phyloP scores from a whole-genome alignment of 805 yeast species.

The Blastobotrys americana region DNA sequence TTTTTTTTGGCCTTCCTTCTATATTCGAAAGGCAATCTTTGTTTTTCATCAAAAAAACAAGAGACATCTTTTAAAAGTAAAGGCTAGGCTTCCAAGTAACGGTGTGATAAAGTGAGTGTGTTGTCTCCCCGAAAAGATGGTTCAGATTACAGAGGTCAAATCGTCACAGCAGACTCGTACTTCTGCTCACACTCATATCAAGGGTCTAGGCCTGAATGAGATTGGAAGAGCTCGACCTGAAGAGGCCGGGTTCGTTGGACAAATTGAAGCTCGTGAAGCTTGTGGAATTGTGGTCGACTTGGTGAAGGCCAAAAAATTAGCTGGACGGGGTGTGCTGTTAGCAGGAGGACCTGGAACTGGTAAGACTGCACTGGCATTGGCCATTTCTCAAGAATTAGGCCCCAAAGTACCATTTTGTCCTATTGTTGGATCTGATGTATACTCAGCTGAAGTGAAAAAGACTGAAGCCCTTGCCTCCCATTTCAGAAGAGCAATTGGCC shows the following conservation, averaged over 20 bases:
- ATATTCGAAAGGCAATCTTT: too few relatives aligned
- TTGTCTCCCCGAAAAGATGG: too few relatives aligned
- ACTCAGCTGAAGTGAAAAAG: conserved; percentile 93
- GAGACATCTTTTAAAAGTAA: too few relatives aligned
- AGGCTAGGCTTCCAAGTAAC: too few relatives aligned
- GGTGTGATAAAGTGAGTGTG: too few relatives aligned
- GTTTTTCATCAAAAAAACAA: too few relatives aligned
- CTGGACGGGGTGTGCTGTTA: conserved; percentile 89
- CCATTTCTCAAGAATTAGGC: conserved; percentile 92
- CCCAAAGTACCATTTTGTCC: conserved; percentile 98
- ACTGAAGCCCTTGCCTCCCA: conserved; percentile 95
- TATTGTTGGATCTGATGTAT: conserved; percentile 89
- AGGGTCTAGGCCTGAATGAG: conserved; percentile 90
- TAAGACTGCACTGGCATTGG: conserved; percentile 93
- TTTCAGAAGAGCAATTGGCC: conserved; percentile 92
- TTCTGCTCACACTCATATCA: conserved; percentile 95
- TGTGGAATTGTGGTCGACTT: conserved; percentile 92
- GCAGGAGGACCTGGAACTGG: conserved; percentile 99
- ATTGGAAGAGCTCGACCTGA: conserved; percentile 73
- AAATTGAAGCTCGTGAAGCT: conserved; percentile 61
- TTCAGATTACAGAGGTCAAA: conserved; percentile 69
- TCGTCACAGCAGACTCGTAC: conserved; percentile 56
- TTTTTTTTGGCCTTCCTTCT: too few relatives aligned
- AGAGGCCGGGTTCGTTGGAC: conserved; percentile 88
- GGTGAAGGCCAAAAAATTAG: conserved; percentile 84